These are phyloP conservation scores for Chamaecyparis obtusa DNA, from an alignment of 75 land plant species.

Conservation along the genomic window DNA sequence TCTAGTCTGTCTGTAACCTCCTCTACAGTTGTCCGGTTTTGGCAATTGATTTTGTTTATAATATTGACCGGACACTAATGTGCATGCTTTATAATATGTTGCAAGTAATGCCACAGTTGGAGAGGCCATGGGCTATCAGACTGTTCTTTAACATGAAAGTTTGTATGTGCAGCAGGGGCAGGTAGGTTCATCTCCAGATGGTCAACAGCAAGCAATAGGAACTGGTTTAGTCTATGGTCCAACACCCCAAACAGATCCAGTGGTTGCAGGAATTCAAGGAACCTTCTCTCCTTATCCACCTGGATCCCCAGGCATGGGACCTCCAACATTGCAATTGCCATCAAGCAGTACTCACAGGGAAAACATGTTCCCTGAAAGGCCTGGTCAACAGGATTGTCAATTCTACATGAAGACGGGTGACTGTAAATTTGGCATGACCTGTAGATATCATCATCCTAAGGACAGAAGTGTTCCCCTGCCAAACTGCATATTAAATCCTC, in stretches of 20 bases:
- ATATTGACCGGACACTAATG: too few relatives aligned
- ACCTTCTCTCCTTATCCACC: slow-evolving; percentile 50
- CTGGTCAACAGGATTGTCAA: slow-evolving; percentile 91
- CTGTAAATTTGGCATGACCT: slow-evolving; percentile 93
- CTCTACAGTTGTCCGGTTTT: not conserved
- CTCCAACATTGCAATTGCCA: slow-evolving; percentile 47
- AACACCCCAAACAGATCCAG: slow-evolving; percentile 54
- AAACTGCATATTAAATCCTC: slow-evolving; percentile 69
- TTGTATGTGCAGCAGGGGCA: slow-evolving; percentile 41
- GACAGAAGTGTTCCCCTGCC: slow-evolving; percentile 76
- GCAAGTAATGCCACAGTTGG: not conserved
- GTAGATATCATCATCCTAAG: slow-evolving; percentile 93
- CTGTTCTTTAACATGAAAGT: not conserved
- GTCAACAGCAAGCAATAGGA: slow-evolving; percentile 45
- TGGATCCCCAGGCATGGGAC: slow-evolving; percentile 62
- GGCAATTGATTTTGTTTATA: not conserved
- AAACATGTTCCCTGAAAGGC: slow-evolving; percentile 68
- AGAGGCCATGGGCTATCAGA: not conserved
- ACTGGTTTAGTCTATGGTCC: slow-evolving; percentile 48
- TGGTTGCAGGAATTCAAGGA: slow-evolving; percentile 38
- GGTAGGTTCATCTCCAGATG: slow-evolving; percentile 57
- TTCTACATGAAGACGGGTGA: slow-evolving; percentile 99
- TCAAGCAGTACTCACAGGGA: slow-evolving; percentile 36
- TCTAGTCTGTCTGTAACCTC: not conserved
- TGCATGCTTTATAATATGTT: not conserved